Evolutionary conservation across 805 yeast species (phyloP), one percentile per base, ranked within the genome.

Genomic region (Hanseniaspora singularis): DNA sequence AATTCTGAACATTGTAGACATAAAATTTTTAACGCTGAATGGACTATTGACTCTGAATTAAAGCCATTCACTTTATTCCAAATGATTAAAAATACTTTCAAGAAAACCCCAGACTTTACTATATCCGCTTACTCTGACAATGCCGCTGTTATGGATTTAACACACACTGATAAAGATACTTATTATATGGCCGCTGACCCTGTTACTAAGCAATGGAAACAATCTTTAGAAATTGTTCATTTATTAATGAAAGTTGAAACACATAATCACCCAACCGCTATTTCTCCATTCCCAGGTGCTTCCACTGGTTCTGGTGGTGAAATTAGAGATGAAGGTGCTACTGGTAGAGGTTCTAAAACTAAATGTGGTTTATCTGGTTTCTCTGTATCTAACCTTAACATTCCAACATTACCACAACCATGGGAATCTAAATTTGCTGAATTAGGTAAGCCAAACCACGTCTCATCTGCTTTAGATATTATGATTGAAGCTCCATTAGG

Each of bases 291-390:
- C 67, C 88, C 98, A 3, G 99, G 99, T 64, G 99, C 99, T 27
- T 95, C 99, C 36, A 92, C 99, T 12, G 99, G 99, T 53, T 88
- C 97, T 10, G 99, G 99, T 64, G 99, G 99, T 70, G 99, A 92
- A 67, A 92, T 92, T 59, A 84, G 99, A 73, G 99, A 92, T 65
- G 99, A 92, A 69, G 98, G 96, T 68, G 98, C 99, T 26, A 95
- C 92, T 22, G 99, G 99, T 53, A 78, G 96, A 64, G 99, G 99
- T 38, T 89, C 97, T 22, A 86, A 86, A 64, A 77, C 97, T 37
- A 89, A 92, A 67, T 95, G 96, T 60, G 99, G 99, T 47, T 71
- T 92, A 51, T 72, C 94, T 34, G 99, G 99, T 8, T 92, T 79
- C 65, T 74, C 94, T 10, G 96, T 87, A 19, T 80, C 94, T 33